Conservation (phyloP, 2,329 filamentous ascomycete species). For the Fusarium succisae region DNA sequence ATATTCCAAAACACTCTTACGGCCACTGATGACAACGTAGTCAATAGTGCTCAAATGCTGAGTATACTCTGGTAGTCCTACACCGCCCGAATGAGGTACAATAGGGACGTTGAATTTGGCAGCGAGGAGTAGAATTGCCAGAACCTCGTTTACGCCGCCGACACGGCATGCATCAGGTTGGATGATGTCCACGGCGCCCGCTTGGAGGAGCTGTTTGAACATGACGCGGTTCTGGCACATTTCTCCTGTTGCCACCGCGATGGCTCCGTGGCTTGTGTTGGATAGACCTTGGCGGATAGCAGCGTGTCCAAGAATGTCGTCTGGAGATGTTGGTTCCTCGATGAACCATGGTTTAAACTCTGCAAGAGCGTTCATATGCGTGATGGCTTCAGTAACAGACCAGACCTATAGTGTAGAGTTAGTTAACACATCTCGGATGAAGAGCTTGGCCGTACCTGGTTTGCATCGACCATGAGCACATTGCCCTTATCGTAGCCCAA, state of each 20-base stretch:
- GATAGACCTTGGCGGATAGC: conserved; percentile 73
- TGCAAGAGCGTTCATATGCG: conserved; percentile 82
- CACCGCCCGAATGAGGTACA: conserved; percentile 88
- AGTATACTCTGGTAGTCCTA: conserved; percentile 91
- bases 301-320: conserved; percentile 89
- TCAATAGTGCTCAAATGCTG: conserved; percentile 92
- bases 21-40: conserved; percentile 85
- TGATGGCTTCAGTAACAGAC: conserved; percentile 88
- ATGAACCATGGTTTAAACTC: conserved; percentile 96
- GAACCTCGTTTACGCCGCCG: conserved; percentile 89
- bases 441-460: neutral
- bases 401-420: conserved; percentile 66
- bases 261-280: conserved; percentile 42
- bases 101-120: conserved; percentile 81
- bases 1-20: conserved; percentile 78
- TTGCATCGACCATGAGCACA: neutral
- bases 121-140: conserved; percentile 87
- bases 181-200: conserved; percentile 84
- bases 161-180: conserved; percentile 91
- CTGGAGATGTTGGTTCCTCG: conserved; percentile 89
- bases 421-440: accelerated
- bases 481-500: neutral
- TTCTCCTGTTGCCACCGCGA: conserved; percentile 90
- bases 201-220: conserved; percentile 89
- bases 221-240: conserved; percentile 96